phyloP scores from a whole-genome alignment of 768 basidiomycete genomes.

The Pleurotus eryngii region DNA sequence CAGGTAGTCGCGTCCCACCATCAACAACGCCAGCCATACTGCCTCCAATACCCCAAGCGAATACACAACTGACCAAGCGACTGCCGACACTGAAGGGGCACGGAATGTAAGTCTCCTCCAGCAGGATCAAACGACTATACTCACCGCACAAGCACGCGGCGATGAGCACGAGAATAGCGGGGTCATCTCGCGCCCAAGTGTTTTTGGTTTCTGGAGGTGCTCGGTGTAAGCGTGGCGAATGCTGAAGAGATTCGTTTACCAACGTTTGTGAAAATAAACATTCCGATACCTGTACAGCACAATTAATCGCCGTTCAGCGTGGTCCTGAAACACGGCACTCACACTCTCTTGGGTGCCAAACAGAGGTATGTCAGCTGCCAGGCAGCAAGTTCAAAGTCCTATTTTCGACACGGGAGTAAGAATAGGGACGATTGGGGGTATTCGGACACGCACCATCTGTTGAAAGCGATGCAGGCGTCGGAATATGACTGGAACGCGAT shows the following conservation, averaged over 20 bases:
- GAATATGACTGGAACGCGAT: constrained; percentile 77
- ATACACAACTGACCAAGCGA: constrained; percentile 87
- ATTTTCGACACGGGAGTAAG: background rate
- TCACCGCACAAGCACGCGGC: constrained; percentile 72
- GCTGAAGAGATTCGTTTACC: constrained; percentile 19
- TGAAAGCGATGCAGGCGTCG: constrained; percentile 76
- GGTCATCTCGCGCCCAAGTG: constrained; percentile 97
- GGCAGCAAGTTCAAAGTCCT: constrained; percentile 97
- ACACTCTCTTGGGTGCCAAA: constrained; percentile 91
- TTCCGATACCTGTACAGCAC: constrained; percentile 70
- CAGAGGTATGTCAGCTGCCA: constrained; percentile 96
- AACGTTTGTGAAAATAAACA: constrained; percentile 97
- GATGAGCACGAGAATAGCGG: constrained; percentile 88
- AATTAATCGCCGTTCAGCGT: background rate
- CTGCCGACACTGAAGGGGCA: constrained; percentile 66
- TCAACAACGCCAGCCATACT: constrained; percentile 65
- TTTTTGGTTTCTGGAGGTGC: constrained; percentile 86
- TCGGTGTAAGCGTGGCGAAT: background rate
- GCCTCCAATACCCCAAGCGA: constrained; percentile 54
- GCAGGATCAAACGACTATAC: constrained; percentile 16
- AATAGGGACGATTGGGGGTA: background rate
- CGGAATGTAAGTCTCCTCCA: no score
- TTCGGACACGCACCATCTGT: constrained; percentile 64
- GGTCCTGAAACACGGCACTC: constrained; percentile 22
- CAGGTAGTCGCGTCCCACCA: constrained; percentile 89